A percentile compares a stretch with the other conserved stretches of the same genome.
phyloP scores from a whole-genome alignment of 371 early-diverging fungal genomes.

The Capillidium heterosporum region DNA sequence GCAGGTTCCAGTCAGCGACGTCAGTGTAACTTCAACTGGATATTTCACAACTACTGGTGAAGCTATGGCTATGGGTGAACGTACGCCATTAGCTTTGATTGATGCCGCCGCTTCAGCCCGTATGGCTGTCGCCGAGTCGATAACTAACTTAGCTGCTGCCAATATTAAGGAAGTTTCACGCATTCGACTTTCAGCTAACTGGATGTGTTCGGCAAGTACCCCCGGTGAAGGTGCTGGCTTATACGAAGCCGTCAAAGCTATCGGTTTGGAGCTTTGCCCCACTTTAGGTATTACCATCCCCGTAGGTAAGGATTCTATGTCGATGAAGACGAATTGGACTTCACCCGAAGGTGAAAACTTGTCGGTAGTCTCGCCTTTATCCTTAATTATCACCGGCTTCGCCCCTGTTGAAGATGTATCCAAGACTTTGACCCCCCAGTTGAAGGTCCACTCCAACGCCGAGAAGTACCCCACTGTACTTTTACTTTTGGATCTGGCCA shows the following conservation, averaged over 20 bases:
- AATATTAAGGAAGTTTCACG: conserved; percentile 42
- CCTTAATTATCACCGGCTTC: conserved; percentile 83
- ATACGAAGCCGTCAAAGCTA: conserved; percentile 82
- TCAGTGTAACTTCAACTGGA: conserved; percentile 67
- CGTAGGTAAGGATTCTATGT: conserved; percentile 97
- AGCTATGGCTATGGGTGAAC: conserved; percentile 96
- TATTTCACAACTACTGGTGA: conserved; percentile 62
- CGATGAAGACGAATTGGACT: conserved; percentile 88
- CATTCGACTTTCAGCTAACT: conserved; percentile 85
- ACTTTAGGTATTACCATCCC: conserved; percentile 82
- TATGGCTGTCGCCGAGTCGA: conserved; percentile 85
- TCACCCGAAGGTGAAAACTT: conserved; percentile 22
- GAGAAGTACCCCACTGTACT: conserved; percentile 29
- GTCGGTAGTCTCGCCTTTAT: conserved; percentile 70
- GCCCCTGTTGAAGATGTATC: conserved; percentile 67
- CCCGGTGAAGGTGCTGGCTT: conserved; percentile 81
- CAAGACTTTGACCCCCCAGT: conserved; percentile 73
- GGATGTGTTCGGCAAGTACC: conserved; percentile 90
- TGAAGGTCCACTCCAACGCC: conserved; percentile 20
- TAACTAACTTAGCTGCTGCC: conserved; percentile 84
- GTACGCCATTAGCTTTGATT: conserved; percentile 72
- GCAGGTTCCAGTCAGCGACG: conserved; percentile 94
- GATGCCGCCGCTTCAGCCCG: conserved; percentile 76
- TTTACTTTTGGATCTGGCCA: conserved; percentile 66
- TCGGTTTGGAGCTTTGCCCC: conserved; percentile 86